phyloP scores from a whole-genome alignment of 192 early-diverging fungal species.

The Coemansia biformis region DNA sequence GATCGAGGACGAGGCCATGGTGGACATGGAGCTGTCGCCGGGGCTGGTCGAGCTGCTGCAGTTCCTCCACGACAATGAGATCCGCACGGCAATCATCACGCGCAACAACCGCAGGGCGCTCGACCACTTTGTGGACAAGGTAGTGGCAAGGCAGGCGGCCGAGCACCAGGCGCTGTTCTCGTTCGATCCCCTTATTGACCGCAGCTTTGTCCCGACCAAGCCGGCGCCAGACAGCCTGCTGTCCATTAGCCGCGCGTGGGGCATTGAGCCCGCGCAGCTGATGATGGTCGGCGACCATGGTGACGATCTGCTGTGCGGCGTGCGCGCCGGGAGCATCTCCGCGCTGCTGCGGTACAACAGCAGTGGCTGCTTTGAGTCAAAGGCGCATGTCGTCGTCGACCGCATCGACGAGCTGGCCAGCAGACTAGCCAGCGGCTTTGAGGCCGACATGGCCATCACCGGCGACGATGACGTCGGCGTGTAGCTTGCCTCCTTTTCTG shows the following conservation, averaged over 20 bases:
- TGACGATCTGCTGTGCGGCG: constrained; percentile 51
- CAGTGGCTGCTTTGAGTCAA: constrained; percentile 27
- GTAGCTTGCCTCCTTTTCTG: background rate
- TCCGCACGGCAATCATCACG: constrained; percentile 50
- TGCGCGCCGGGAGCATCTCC: constrained; percentile 41
- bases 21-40: constrained; percentile 37
- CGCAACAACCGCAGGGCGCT: constrained; percentile 45
- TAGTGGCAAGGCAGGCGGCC: constrained; percentile 18
- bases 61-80: constrained; percentile 27
- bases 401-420: constrained; percentile 31
- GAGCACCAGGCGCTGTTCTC: constrained; percentile 29
- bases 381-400: constrained; percentile 43
- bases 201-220: constrained; percentile 48
- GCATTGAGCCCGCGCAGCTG: constrained; percentile 38
- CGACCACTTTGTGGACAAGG: constrained; percentile 44
- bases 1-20: constrained; percentile 46
- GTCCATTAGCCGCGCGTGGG: constrained; percentile 40
- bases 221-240: constrained; percentile 43
- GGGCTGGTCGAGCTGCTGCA: constrained; percentile 39
- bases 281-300: constrained; percentile 54
- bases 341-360: constrained; percentile 38
- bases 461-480: constrained; percentile 4
- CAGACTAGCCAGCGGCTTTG: constrained; percentile 25
- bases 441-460: constrained; percentile 19
- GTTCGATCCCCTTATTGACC: constrained; percentile 48